Evolutionary conservation across 352 stramenopile genomes (phyloP), one percentile per base, ranked within the genome.

Genomic region (Pythium volutum): DNA sequence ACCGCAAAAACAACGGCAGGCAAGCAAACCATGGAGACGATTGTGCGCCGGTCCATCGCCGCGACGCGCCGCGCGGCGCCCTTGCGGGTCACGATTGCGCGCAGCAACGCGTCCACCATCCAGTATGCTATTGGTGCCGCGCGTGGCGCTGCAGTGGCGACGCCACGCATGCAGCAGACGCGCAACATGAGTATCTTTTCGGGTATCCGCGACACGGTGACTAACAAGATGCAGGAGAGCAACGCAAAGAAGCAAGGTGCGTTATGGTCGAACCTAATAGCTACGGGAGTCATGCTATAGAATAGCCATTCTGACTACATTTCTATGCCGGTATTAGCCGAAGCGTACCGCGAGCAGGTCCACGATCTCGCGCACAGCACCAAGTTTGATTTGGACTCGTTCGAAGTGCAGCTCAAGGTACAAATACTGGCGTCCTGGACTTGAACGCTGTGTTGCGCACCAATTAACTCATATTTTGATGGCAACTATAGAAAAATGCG

Each of bases 311-410:
- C 16, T 23, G 8, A 53, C 25, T 39, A 39, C 9, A 8, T 34
- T 39, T 53, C 14, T 9, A 25, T 53, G 23, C 9, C 25, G 25
- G 18, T 18, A 45, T 20, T 29, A 90, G 81, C 72, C 62, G 82
- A 90, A 57, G 79, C 79, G 58, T 89, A 93, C 71, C 77, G 84
- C 53, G 70, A 89, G 69, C 84, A 91, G 68, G 79, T 89, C 69
- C 70, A 88, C 23, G 79, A 90, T 31, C 59, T 92, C 22, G 84
- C 80, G 59, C 56, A 84, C 70, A 73, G 74, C 64, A 63, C 74
- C 33, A 87, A 78, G 70, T 92, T 92, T 56, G 79, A 92, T 59
- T 59, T 92, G 48, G 68, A 88, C 47, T 70, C 73, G 16, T 92
- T 92, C 54, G 76, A 82, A 53, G 67, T 73, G 36, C 80, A 92